Base-by-base conservation (phyloP, 2,329 filamentous ascomycete genomes). In the Acephala macrosclerotiorum region DNA sequence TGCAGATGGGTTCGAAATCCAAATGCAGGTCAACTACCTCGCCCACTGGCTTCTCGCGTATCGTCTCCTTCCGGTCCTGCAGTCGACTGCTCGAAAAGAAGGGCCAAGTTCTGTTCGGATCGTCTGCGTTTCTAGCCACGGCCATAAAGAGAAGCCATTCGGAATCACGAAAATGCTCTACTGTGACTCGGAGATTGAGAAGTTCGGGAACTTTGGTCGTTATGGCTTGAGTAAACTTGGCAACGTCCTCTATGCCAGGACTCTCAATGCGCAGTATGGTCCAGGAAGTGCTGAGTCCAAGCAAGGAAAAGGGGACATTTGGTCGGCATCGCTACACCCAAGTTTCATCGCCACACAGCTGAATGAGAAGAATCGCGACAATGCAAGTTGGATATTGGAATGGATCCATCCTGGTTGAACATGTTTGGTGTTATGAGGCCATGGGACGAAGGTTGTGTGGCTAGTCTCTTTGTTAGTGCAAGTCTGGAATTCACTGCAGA, bases 21-120 rank as follows among this genome's bases (percentile, higher is more conserved):
- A 80, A 60, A 69, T 78, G 49, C 77, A 75, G n/a, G 69, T 74
- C 26, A 77, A 75, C 61, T 75, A 79, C 66, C 70, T 79, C 1
- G 76, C 77, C 40, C 77, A 79, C 65, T 80, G 66, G 66, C 42
- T 72, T 5, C 58, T 71, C 7, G 66, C 70, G 5, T 45, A 59
- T 33, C 61, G 67, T 53, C 62, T 72, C 2, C 36, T 70, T 11
- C 66, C 66, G 26, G 38, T 60, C 12, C 20, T 70, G 12, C 64
- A 69, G 5, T 47, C 56, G 4, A 72, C 68, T 5, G 63, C 69
- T 20, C 55, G 55, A 45, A 58, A 35, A n/a, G 51, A 67, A 38
- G 59, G 63, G 12, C 61, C 64, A 0, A 66, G 71, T 16, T 58
- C 64, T 22, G 66, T 63, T 12, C 56, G 66, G n/a, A 45, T 72